Base-by-base conservation (phyloP, 352 stramenopile species). In the Blastocystis hominis region DNA sequence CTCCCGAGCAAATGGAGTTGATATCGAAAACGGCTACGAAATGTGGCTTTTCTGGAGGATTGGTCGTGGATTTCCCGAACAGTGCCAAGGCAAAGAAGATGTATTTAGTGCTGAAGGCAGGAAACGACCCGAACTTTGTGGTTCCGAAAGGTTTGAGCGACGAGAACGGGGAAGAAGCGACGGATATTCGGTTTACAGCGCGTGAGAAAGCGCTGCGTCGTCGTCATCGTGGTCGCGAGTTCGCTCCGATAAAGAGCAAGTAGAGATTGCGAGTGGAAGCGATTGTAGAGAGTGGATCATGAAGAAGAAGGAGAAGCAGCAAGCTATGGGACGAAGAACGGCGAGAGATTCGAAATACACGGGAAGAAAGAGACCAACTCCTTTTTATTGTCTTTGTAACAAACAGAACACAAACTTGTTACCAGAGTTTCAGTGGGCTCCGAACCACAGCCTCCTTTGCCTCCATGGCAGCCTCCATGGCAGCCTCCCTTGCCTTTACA, bases 41-140 rank as follows among this genome's bases (percentile, higher is more conserved):
- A 68, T 94, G 92, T 54, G 94, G 93, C 7, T 97, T 97, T 90
- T 95, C 93, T 0, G 94, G 97, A 50, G 97, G 97, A 88, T 92
- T 99, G 42, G 96, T 99, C 6, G 96, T 99, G 20, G 97, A 99
- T 90, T 99, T 97, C 90, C 97, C 97, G 6, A 98, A 99, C 91
- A 87, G 77, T 87, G 66, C 96, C 50, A 99, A 99, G 89, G 97
- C 97, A 46, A 99, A 99, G 92, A 99, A 99, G 90, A 98, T 98
- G 91, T 99, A 98, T 90, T 89, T 99, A 20, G 95, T 98, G 72
- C 93, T 97, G 44, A 98, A 98, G 89, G 96, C 98, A 69, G 93
- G 96, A 70, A 89, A 77, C n/a, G 68, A 90, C 24, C 75, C 80
- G 20, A 84, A 79, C 30, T 89, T 96, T 94, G 59, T 93, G 62